Percentiles rank a stretch among this genome's conserved stretches.
phyloP scores from a whole-genome alignment of 2,329 filamentous ascomycete genomes.

The Scedosporium minutisporum region DNA sequence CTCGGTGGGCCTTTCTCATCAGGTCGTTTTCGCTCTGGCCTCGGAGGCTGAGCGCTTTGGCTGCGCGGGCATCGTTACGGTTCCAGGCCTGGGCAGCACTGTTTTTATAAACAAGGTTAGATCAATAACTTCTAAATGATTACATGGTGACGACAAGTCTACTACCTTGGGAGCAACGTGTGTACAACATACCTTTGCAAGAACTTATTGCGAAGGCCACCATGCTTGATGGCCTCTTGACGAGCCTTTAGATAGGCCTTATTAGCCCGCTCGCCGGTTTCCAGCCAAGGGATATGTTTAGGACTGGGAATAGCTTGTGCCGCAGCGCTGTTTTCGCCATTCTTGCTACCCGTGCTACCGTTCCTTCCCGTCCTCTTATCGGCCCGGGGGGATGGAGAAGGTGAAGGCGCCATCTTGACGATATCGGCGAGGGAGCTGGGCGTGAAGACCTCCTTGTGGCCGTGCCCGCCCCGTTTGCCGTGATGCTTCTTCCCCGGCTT shows the following conservation, averaged over 20 bases:
- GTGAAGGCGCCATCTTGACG: constrained; percentile 88
- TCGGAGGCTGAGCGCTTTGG: constrained; percentile 86
- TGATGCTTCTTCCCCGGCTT: constrained; percentile 87
- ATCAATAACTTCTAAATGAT: not conserved
- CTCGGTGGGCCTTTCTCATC: constrained; percentile 93
- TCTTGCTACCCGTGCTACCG: constrained; percentile 55
- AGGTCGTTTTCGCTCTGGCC: constrained; percentile 95
- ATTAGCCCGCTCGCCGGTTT: constrained; percentile 84
- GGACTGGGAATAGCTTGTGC: constrained; percentile 78
- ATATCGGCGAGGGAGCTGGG: constrained; percentile 85
- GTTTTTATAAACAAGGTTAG: not conserved
- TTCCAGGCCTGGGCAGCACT: constrained; percentile 98
- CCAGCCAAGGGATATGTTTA: constrained; percentile 91
- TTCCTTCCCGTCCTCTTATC: constrained; percentile 54
- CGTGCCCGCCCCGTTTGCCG: constrained; percentile 79
- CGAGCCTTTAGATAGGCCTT: constrained; percentile 91
- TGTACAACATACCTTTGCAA: constrained; percentile 63
- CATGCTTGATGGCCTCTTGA: constrained; percentile 94
- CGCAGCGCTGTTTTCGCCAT: constrained; percentile 68
- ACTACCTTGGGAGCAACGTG: no score
- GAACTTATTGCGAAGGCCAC: constrained; percentile 92
- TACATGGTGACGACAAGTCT: no score
- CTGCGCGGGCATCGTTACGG: constrained; percentile 89
- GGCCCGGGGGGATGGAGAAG: constrained; percentile 53
- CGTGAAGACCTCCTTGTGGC: constrained; percentile 56